A percentile compares a stretch with the other conserved stretches of the same genome.
Conservation (phyloP, 805 yeast species). For the Yamadazyma paraphyllophila region DNA sequence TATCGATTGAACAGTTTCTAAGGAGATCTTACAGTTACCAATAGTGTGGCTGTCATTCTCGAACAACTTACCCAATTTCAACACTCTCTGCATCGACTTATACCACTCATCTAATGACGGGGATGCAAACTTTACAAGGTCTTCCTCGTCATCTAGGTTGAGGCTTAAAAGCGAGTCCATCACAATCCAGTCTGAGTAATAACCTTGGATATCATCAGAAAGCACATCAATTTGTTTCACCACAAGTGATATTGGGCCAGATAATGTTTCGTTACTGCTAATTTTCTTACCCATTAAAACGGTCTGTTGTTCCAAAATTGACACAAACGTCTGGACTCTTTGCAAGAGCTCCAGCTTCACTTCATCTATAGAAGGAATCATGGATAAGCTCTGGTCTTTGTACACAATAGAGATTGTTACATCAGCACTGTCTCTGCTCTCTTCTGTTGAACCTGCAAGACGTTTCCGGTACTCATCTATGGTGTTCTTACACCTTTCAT, state of each 20-base stretch:
- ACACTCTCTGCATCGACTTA: conserved; percentile 41
- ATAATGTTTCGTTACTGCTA: background rate
- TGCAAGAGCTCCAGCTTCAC: conserved; percentile 5
- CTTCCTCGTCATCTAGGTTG: conserved; percentile 39
- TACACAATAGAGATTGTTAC: background rate
- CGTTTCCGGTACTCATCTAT: conserved; percentile 5
- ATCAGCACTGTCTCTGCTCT: background rate
- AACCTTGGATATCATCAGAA: conserved; percentile 27
- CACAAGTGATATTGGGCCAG: background rate
- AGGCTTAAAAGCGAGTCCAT: conserved; percentile 61
- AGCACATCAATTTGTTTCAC: conserved; percentile 28
- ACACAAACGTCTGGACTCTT: background rate
- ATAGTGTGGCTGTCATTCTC: conserved; percentile 29
- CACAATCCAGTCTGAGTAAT: conserved; percentile 50
- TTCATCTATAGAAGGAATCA: conserved; percentile 10
- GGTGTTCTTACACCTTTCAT: conserved; percentile 19
- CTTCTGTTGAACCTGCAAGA: background rate
- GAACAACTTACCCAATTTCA: conserved; percentile 43
- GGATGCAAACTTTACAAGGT: conserved; percentile 27
- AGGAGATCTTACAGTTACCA: conserved; percentile 37
- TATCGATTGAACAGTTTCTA: conserved; percentile 52
- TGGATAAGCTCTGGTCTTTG: background rate
- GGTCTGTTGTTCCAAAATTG: conserved; percentile 4
- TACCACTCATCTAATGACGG: conserved; percentile 45
- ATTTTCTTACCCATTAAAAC: conserved; percentile 4